Percentiles rank a stretch among this genome's conserved stretches.
Conservation (phyloP, 2,329 filamentous ascomycete genomes). For the Pseudocercospora eumusae region DNA sequence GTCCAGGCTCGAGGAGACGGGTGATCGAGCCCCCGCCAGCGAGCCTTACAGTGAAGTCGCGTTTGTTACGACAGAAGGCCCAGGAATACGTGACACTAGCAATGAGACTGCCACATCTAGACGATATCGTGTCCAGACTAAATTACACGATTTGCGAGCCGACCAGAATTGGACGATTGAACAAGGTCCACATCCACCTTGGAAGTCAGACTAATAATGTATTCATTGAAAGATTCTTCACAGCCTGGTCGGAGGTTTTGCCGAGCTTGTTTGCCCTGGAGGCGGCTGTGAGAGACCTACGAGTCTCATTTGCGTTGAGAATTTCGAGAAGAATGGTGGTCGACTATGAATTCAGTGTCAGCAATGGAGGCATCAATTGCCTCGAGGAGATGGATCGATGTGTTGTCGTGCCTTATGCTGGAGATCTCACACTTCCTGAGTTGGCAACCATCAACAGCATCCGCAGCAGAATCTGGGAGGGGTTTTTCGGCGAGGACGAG, state of each 20-base stretch:
- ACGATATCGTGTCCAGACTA: conserved; percentile 11
- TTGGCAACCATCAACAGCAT: conserved; percentile 21
- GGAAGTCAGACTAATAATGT: conserved; percentile 22
- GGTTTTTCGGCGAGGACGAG: conserved; percentile 14
- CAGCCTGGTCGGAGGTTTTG: conserved; percentile 19
- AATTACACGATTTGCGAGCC: conserved; percentile 6
- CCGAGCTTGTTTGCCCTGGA: conserved; percentile 11
- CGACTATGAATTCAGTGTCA: conserved; percentile 19
- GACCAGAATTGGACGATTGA: conserved; percentile 7
- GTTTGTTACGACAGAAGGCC: conserved; percentile 13
- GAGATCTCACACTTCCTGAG: conserved; percentile 20
- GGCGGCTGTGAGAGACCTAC: conserved; percentile 9
- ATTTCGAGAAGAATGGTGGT: conserved; percentile 22
- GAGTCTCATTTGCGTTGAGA: conserved; percentile 21
- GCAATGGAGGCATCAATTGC: conserved; percentile 2
- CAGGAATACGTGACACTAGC: conserved; percentile 22
- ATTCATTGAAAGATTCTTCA: conserved; percentile 25
- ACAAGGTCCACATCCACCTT: conserved; percentile 22
- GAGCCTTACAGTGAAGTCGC: conserved; percentile 15
- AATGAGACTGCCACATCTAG: conserved; percentile 22
- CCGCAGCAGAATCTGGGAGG: conserved; percentile 16
- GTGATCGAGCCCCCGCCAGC: conserved; percentile 7
- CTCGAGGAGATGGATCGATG: conserved; percentile 24
- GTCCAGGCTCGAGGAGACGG: not conserved
- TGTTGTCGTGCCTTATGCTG: conserved; percentile 11